Conservation (phyloP, 2,329 filamentous ascomycete genomes). For the Fusarium austroafricanum region DNA sequence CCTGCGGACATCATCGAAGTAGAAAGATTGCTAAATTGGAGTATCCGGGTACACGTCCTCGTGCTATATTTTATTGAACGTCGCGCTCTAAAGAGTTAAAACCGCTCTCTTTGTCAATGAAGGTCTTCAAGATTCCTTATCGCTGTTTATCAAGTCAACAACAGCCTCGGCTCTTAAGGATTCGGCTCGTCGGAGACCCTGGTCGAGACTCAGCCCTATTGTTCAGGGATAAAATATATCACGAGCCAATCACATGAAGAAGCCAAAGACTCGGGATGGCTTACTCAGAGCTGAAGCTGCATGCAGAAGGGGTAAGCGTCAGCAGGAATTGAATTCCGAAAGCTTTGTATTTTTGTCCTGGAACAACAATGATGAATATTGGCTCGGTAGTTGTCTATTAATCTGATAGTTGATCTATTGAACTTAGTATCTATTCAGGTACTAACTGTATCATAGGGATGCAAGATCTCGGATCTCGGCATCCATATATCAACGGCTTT, state of each 20-base stretch:
- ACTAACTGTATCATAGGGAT: neutral
- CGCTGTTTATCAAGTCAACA: neutral
- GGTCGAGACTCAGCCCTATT: conserved; percentile 26
- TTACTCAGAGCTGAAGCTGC: neutral
- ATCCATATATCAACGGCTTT: neutral
- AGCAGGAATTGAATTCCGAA: neutral
- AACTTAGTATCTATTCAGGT: neutral
- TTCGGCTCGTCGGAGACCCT: conserved; percentile 27
- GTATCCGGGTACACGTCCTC: neutral
- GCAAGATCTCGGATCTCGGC: neutral
- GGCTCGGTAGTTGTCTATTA: neutral
- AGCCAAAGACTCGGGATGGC: neutral
- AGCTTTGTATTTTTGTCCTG: neutral
- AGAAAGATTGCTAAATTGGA: neutral
- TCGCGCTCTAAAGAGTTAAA: neutral
- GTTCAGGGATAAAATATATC: neutral
- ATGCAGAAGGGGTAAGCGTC: neutral
- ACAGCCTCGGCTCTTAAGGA: neutral
- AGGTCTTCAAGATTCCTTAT: neutral
- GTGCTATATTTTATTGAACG: neutral
- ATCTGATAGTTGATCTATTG: neutral
- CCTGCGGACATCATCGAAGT: neutral
- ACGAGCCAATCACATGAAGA: conserved; percentile 1
- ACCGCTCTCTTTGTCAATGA: neutral
- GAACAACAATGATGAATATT: neutral